These are phyloP conservation scores for Candolleomyces eurysporus DNA, from an alignment of 768 basidiomycete species.

Conservation along the genomic window DNA sequence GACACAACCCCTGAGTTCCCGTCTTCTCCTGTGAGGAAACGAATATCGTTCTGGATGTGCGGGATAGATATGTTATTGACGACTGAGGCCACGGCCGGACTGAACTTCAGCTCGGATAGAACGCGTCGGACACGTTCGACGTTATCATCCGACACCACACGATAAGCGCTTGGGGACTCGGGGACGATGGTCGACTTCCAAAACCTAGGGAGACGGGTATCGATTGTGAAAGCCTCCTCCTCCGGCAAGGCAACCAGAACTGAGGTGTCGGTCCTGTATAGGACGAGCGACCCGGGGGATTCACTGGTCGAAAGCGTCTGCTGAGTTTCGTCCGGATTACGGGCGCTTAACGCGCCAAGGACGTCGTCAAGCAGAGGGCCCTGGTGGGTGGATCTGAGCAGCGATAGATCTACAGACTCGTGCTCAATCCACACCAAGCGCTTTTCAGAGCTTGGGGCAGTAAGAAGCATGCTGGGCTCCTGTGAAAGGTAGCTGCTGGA, in stretches of 20 bases:
- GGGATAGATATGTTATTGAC: conserved; percentile 66
- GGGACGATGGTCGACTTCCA: conserved; percentile 73
- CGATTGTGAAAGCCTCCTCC: conserved; percentile 44
- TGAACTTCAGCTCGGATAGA: conserved; percentile 59
- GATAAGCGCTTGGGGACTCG: conserved; percentile 39
- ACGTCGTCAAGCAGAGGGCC: conserved; percentile 7
- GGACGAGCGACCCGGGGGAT: conserved; percentile 24
- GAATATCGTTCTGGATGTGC: conserved; percentile 67
- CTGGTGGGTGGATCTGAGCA: conserved; percentile 23
- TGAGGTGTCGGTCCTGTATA: conserved; percentile 41
- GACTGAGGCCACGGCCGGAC: conserved; percentile 64
- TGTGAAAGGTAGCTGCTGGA: conserved; percentile 23
- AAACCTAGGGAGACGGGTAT: conserved; percentile 64
- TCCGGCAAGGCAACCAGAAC: conserved; percentile 50
- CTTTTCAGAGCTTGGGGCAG: conserved; percentile 16
- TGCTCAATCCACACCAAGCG: conserved; percentile 66
- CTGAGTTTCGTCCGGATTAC: conserved; percentile 12
- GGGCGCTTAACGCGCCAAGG: conserved; percentile 1
- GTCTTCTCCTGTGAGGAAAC: conserved; percentile 85
- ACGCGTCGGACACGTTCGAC: conserved; percentile 55
- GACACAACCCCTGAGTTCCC: conserved; percentile 66
- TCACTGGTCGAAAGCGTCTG: background rate
- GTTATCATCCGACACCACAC: conserved; percentile 57
- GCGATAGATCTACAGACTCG: conserved; percentile 44
- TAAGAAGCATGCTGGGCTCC: conserved; percentile 23